These are phyloP conservation scores for Claviceps africana DNA, from an alignment of 2,329 filamentous ascomycete genomes.

Conservation along the genomic window DNA sequence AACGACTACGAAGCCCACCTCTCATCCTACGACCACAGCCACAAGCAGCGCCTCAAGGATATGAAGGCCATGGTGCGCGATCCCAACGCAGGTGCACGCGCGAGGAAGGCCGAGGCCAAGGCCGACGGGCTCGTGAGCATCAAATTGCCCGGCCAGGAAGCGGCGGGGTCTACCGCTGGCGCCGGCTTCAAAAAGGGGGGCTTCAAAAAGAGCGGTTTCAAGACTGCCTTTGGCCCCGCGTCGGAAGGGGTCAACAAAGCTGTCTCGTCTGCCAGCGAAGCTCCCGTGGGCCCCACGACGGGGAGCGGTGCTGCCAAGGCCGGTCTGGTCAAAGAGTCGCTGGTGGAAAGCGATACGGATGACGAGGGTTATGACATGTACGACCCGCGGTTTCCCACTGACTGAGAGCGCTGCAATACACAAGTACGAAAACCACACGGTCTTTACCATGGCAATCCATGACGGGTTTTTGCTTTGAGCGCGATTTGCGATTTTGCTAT, in stretches of 20 bases:
- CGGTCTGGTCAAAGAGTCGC: slow-evolving; percentile 10
- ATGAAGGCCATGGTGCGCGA: slow-evolving; percentile 75
- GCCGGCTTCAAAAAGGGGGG: slow-evolving; percentile 52
- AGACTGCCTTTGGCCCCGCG: slow-evolving; percentile 54
- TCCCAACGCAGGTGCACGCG: slow-evolving; percentile 48
- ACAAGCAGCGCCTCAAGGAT: slow-evolving; percentile 78
- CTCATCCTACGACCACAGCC: slow-evolving; percentile 85
- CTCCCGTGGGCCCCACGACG: neutral
- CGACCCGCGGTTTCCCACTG: slow-evolving; percentile 44
- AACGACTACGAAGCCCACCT: slow-evolving; percentile 95
- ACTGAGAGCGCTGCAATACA: slow-evolving; percentile 31
- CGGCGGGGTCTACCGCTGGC: slow-evolving; percentile 12
- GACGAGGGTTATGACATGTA: slow-evolving; percentile 61
- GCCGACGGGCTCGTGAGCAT: slow-evolving; percentile 56
- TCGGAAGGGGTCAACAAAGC: slow-evolving; percentile 16
- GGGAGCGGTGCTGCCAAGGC: slow-evolving; percentile 14
- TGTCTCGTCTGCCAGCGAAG: neutral
- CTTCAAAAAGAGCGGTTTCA: slow-evolving; percentile 75
- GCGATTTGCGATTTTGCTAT: neutral
- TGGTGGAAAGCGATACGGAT: slow-evolving; percentile 48
- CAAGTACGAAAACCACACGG: neutral
- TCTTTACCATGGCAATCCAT: neutral
- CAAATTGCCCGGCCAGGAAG: slow-evolving; percentile 34
- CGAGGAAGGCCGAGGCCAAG: slow-evolving; percentile 56
- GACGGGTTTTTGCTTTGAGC: neutral